These are phyloP conservation scores for Pelargonium myrrhifolium DNA, from an alignment of 441 rosid genomes.

Conservation along the genomic window DNA sequence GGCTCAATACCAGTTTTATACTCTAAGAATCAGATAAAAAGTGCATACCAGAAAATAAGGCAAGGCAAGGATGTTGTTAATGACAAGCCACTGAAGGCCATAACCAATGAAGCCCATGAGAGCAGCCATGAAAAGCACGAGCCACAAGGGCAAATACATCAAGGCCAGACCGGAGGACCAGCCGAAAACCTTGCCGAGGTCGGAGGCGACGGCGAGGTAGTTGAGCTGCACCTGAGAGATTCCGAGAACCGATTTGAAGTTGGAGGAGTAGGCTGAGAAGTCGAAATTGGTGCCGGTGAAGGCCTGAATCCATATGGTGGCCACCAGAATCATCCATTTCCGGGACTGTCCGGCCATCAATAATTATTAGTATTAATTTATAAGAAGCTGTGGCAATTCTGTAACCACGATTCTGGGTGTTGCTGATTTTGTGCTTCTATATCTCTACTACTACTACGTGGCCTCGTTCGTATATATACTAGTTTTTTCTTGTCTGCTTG, in stretches of 20 bases:
- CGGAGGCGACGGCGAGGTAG: conserved; percentile 85
- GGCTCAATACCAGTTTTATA: no score
- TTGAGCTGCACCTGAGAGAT: conserved; percentile 79
- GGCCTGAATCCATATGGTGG: conserved; percentile 84
- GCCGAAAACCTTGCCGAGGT: conserved; percentile 80
- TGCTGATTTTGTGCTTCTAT: no score
- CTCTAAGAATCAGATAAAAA: neutral
- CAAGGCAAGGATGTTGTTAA: conserved; percentile 47
- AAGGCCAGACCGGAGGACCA: conserved; percentile 89
- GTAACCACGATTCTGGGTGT: no score
- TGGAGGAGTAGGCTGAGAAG: conserved; percentile 74
- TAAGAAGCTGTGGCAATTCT: no score
- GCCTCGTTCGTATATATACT: no score
- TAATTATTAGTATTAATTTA: no score
- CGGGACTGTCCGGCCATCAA: conserved; percentile 68
- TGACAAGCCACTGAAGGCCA: conserved; percentile 82
- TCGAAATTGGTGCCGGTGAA: conserved; percentile 94
- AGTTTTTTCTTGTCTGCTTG: no score
- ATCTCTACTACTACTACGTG: no score
- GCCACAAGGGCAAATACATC: conserved; percentile 57
- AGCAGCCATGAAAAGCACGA: conserved; percentile 68
- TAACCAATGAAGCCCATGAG: conserved; percentile 74
- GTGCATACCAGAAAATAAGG: conserved; percentile 69
- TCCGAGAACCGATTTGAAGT: conserved; percentile 58
- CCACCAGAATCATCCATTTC: conserved; percentile 83